phyloP scores from a whole-genome alignment of 768 basidiomycete genomes.

The Mycena floridula region DNA sequence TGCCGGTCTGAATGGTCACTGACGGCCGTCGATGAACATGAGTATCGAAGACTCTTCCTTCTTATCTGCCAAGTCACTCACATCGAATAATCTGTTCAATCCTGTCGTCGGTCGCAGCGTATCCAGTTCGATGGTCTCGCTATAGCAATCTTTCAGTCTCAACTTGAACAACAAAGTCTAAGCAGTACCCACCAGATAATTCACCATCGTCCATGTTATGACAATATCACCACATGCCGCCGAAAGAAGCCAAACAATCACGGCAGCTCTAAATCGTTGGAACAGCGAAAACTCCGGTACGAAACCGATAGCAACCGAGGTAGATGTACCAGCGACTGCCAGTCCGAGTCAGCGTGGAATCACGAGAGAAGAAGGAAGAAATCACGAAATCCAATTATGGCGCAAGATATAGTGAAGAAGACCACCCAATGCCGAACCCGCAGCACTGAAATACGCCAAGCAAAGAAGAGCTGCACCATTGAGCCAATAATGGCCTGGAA shows the following conservation, averaged over 20 bases:
- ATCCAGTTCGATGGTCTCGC: slow-evolving; percentile 29
- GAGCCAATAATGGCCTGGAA: slow-evolving; percentile 36
- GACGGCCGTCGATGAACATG: too few relatives aligned
- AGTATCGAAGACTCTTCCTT: too few relatives aligned
- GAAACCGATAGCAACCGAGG: too few relatives aligned
- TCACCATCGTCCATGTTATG: slow-evolving; percentile 30
- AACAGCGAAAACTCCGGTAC: too few relatives aligned
- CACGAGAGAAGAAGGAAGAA: too few relatives aligned
- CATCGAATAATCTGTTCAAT: slow-evolving; percentile 31
- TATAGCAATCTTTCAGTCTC: slow-evolving; percentile 6
- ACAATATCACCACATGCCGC: slow-evolving; percentile 27
- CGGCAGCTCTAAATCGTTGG: too few relatives aligned
- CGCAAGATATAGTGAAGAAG: background rate
- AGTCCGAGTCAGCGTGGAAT: too few relatives aligned
- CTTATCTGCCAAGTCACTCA: slow-evolving; percentile 1
- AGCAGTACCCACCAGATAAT: slow-evolving; percentile 21
- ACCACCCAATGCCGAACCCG: background rate
- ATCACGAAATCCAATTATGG: background rate
- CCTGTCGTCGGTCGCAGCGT: slow-evolving; percentile 25
- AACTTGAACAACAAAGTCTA: background rate
- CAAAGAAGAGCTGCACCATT: slow-evolving; percentile 42
- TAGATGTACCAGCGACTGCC: too few relatives aligned
- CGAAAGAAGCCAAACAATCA: slow-evolving; percentile 32
- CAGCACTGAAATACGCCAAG: slow-evolving; percentile 28
- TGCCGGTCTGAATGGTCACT: slow-evolving; percentile 31